phyloP scores from a whole-genome alignment of 1,139 yeast species.

The Yamadazyma siamensis region DNA sequence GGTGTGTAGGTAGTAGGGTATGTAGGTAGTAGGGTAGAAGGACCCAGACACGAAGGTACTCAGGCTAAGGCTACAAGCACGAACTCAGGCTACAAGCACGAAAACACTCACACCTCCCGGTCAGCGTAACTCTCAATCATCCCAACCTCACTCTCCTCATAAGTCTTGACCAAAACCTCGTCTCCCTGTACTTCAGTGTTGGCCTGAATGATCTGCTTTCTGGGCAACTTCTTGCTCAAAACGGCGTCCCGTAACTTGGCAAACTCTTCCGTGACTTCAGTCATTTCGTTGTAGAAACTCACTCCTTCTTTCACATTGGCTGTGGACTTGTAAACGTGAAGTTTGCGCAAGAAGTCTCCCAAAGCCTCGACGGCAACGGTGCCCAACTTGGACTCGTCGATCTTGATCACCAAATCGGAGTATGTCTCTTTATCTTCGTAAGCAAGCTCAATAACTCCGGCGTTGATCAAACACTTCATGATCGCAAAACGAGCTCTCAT shows the following conservation, averaged over 20 bases:
- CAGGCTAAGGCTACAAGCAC: too few species aligned
- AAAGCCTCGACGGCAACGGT: constrained; percentile 71
- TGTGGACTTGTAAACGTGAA: constrained; percentile 76
- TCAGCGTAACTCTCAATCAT: constrained; percentile 76
- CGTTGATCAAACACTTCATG: constrained; percentile 68
- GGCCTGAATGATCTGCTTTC: constrained; percentile 81
- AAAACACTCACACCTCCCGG: constrained; percentile 44
- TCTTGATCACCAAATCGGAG: constrained; percentile 55
- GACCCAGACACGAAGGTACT: too few species aligned
- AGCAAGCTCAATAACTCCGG: constrained; percentile 59
- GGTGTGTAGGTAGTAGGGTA: too few species aligned
- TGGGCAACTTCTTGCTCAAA: constrained; percentile 68
- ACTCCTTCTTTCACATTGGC: constrained; percentile 68
- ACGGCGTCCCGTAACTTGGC: constrained; percentile 67
- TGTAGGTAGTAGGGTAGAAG: too few species aligned
- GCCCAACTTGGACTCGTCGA: constrained; percentile 60
- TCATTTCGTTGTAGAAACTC: constrained; percentile 59
- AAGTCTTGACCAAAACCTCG: constrained; percentile 59
- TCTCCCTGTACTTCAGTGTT: constrained; percentile 50
- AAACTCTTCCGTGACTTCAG: constrained; percentile 62
- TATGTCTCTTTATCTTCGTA: constrained; percentile 41
- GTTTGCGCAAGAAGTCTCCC: constrained; percentile 63
- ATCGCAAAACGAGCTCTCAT: constrained; percentile 91
- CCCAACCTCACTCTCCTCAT: constrained; percentile 71
- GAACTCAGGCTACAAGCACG: too few species aligned